Evolutionary conservation across 139 green algal species (phyloP).

Genomic region (Yamagishiella unicocca): DNA sequence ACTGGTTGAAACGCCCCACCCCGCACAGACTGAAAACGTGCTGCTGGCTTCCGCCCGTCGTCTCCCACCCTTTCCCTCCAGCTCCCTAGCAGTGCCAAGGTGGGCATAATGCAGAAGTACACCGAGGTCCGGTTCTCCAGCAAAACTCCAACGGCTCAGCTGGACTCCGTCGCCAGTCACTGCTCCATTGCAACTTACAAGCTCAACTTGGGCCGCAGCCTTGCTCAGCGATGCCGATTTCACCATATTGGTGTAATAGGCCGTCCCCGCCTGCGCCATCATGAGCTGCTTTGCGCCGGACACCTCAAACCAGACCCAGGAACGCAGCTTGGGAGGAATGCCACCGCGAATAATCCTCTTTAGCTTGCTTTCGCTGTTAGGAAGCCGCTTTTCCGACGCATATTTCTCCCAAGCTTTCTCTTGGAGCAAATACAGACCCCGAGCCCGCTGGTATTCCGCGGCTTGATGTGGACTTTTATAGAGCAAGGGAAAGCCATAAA

Average conservation of each 20-base stretch:
- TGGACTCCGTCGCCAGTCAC: too few relatives aligned
- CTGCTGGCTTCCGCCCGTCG: too few relatives aligned
- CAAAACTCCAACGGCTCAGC: too few relatives aligned
- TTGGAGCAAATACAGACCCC: not conserved
- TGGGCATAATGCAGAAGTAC: too few relatives aligned
- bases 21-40: too few relatives aligned
- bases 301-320: constrained; percentile 47
- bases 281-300: constrained; percentile 65
- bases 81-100: too few relatives aligned
- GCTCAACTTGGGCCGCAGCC: constrained; percentile 74
- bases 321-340: constrained; percentile 69
- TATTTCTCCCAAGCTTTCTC: constrained; percentile 7
- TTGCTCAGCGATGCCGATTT: constrained; percentile 50
- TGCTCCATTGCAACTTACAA: constrained; percentile 70
- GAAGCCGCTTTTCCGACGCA: not conserved
- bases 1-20: too few relatives aligned
- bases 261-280: constrained; percentile 1
- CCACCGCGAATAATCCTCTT: constrained; percentile 52
- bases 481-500: constrained; percentile 13
- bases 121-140: too few relatives aligned
- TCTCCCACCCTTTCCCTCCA: too few relatives aligned
- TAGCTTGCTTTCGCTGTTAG: not conserved
- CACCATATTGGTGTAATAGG: constrained; percentile 66
- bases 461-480: constrained; percentile 33
- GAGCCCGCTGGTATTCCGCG: constrained; percentile 9